Conservation (phyloP, 768 basidiomycete genomes). For the Serendipita sp. region DNA sequence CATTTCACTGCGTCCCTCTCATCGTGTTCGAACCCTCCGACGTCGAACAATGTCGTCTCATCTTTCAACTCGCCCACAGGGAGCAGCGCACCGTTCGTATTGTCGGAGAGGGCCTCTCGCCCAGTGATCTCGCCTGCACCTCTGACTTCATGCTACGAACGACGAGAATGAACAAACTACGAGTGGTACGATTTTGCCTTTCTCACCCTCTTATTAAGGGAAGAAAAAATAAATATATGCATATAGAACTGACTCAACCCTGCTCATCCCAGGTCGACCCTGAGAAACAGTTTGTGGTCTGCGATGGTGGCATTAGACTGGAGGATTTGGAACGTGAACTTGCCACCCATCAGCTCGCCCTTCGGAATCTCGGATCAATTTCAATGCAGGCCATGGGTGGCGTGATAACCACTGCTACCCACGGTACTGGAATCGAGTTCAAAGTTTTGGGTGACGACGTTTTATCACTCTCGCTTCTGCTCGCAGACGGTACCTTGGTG, state of each 20-base stretch:
- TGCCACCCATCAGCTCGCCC: slow-evolving; percentile 51
- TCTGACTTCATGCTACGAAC: slow-evolving; percentile 73
- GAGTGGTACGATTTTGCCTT: slow-evolving; percentile 45
- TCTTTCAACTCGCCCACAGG: slow-evolving; percentile 67
- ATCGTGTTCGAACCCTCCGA: slow-evolving; percentile 63
- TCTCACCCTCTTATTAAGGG: not conserved
- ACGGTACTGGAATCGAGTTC: slow-evolving; percentile 73
- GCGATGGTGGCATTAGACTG: slow-evolving; percentile 67
- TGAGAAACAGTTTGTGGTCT: slow-evolving; percentile 50
- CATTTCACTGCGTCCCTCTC: slow-evolving; percentile 53
- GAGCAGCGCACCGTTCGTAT: slow-evolving; percentile 60
- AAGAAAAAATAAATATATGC: not conserved
- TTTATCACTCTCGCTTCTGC: slow-evolving; percentile 53
- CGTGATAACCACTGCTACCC: slow-evolving; percentile 84
- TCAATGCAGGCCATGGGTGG: slow-evolving; percentile 93
- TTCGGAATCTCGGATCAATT: slow-evolving; percentile 89
- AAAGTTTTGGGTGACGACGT: slow-evolving; percentile 74
- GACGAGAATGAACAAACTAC: slow-evolving; percentile 48
- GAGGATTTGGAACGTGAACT: slow-evolving; percentile 57
- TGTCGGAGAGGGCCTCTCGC: slow-evolving; percentile 83
- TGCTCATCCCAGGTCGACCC: slow-evolving; percentile 42
- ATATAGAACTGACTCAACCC: not conserved
- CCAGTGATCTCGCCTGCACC: slow-evolving; percentile 87
- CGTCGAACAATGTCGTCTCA: slow-evolving; percentile 49
- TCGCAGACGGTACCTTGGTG: slow-evolving; percentile 59